Evolutionary conservation across 2,329 filamentous ascomycete genomes (phyloP), one percentile per base, ranked within the genome.

Genomic region (Botrytis paeoniae): DNA sequence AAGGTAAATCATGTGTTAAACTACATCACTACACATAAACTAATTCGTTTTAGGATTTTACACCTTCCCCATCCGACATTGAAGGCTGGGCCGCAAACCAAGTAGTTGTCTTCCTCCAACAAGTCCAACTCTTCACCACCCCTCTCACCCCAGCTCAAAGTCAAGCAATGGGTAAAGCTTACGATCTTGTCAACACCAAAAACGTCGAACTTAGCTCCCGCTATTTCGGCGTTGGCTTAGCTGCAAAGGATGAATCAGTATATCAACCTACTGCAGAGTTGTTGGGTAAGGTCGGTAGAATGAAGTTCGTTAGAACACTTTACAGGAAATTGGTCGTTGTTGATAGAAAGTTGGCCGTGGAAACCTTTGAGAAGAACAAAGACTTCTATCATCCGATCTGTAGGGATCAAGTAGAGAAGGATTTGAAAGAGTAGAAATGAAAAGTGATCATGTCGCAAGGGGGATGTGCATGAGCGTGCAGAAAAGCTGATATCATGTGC

Each of bases 341-440:
- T 57, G 91, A 98, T 83, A 85, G 89, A 64, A 84, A 89, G 39
- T 83, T 97, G 79, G 95, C 96, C 0, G 83, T 95, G 70, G 85
- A 89, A 81, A 97, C 95, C 0, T 98, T 97, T 83, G 88, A 92
- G 83, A 92, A 92, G 87, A 92, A 97, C 81, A 92, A 88, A 83
- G 91, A 94, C 75, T 98, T 98, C 80, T 99, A 98, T 81, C 95
- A 98, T 81, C 96, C 96, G 3, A 98, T 98, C 78, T 98, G 95
- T 81, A 89, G 89, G 75, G 89, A 86, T 12, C 92, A 97, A 89
- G 90, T 97, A 4, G 92, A 94, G 83, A 98, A 97, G 86, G 93
- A 97, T 82, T 83, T 97, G 72, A 74, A 73, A 54, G 71, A 69
- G 48, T 69, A 61, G 4, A 43, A 39, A 32, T 4, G 29, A 18